Conservation (phyloP, 2,329 filamentous ascomycete genomes). For the Aspergillus sp. region DNA sequence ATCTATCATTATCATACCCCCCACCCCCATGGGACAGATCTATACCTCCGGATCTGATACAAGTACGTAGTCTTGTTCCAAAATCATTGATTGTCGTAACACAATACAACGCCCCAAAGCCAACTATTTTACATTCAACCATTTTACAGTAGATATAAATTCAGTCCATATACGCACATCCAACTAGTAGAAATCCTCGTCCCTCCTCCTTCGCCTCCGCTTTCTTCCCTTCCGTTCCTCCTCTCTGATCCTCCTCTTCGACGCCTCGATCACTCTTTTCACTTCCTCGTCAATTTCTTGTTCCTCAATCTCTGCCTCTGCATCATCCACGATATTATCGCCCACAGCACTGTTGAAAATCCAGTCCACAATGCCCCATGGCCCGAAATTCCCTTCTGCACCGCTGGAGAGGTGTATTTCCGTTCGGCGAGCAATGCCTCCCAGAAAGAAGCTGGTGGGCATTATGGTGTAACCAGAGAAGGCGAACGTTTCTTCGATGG, state of each 20-base stretch:
- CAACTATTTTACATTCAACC: too few relatives aligned
- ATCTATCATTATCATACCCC: not conserved
- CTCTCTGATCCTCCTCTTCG: conserved; percentile 23
- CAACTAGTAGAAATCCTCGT: conserved; percentile 2
- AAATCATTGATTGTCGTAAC: too few relatives aligned
- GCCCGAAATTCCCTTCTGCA: conserved; percentile 43
- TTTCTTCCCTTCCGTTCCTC: conserved; percentile 12
- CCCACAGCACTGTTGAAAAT: conserved; percentile 36
- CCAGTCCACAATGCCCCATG: conserved; percentile 44
- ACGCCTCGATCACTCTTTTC: conserved; percentile 24
- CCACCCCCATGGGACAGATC: too few relatives aligned
- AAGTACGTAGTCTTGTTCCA: too few relatives aligned
- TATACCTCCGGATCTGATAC: too few relatives aligned
- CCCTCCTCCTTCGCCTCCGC: conserved; percentile 7
- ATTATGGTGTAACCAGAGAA: conserved; percentile 57
- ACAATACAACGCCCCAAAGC: not conserved
- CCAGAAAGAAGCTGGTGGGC: conserved; percentile 54
- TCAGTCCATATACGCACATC: not conserved
- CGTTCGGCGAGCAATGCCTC: conserved; percentile 53
- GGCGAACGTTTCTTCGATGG: conserved; percentile 57
- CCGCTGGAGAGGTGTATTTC: conserved; percentile 51
- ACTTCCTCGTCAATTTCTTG: conserved; percentile 29
- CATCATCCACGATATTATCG: conserved; percentile 47
- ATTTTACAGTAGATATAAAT: not conserved
- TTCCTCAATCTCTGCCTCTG: conserved; percentile 36